These are phyloP conservation scores for Penicillium expansum DNA, from an alignment of 2,329 filamentous ascomycete species.

Conservation along the genomic window DNA sequence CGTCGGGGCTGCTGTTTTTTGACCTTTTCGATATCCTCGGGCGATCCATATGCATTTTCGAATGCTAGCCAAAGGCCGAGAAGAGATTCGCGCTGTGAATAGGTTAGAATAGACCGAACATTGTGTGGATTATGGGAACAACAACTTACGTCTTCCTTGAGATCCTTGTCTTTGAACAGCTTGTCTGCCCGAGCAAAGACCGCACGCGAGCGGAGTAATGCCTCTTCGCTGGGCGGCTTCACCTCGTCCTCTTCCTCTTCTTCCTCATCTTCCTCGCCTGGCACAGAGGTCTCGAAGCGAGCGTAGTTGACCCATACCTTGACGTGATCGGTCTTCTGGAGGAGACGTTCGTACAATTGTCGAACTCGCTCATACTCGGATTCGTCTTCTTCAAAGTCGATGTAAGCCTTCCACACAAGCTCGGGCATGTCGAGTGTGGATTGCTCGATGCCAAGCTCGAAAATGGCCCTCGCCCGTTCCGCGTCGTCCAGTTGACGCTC, in stretches of 20 bases:
- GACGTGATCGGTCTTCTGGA: conserved; percentile 95
- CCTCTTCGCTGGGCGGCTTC: conserved; percentile 69
- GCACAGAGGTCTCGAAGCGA: conserved; percentile 95
- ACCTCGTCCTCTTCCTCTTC: conserved; percentile 60
- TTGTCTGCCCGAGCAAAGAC: conserved; percentile 84
- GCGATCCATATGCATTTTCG: conserved; percentile 77
- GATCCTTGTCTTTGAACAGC: conserved; percentile 81
- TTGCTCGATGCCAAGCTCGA: conserved; percentile 83
- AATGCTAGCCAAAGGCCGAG: conserved; percentile 92
- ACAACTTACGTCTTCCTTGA: conserved; percentile 73
- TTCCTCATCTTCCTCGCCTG: conserved; percentile 60
- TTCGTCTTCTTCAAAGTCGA: conserved; percentile 97
- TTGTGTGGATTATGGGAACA: not conserved
- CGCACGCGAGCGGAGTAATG: conserved; percentile 75
- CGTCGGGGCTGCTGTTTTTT: conserved; percentile 90
- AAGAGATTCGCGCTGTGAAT: conserved; percentile 68
- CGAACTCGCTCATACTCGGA: conserved; percentile 83
- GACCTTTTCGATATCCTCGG: conserved; percentile 74
- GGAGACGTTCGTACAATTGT: conserved; percentile 79
- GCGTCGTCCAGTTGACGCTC: conserved; percentile 88
- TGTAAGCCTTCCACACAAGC: conserved; percentile 95
- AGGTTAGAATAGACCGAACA: conserved; percentile 32
- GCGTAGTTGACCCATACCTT: conserved; percentile 99
- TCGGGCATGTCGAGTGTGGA: conserved; percentile 92
- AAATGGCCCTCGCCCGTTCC: conserved; percentile 84